phyloP scores from a whole-genome alignment of 768 basidiomycete genomes.

The Boletus barrowsii region DNA sequence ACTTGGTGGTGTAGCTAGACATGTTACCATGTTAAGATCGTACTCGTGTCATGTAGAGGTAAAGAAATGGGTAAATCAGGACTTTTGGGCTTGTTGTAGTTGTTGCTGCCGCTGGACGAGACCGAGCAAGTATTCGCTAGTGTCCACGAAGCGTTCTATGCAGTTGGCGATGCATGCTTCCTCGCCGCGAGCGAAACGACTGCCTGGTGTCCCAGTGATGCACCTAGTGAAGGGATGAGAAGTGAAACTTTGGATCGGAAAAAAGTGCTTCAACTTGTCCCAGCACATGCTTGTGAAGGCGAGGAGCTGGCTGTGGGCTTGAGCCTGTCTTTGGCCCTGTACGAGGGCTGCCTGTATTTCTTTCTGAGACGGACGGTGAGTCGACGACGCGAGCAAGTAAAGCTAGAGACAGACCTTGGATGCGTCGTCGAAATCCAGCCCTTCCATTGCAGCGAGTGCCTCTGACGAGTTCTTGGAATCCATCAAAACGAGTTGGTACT shows the following conservation, averaged over 20 bases:
- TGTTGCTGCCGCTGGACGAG: conserved; percentile 53
- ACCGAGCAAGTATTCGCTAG: conserved; percentile 77
- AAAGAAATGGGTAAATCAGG: background rate
- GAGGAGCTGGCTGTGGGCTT: conserved; percentile 72
- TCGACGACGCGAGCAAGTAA: conserved; percentile 1
- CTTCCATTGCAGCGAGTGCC: conserved; percentile 37
- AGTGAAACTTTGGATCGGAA: background rate
- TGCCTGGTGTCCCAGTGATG: conserved; percentile 73
- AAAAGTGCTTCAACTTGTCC: conserved; percentile 69
- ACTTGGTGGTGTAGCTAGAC: conserved; percentile 17
- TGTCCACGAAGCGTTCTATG: conserved; percentile 89
- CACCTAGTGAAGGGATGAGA: conserved; percentile 52
- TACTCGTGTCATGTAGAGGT: conserved; percentile 8
- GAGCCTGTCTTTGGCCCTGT: conserved; percentile 76
- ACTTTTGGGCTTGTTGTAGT: conserved; percentile 37
- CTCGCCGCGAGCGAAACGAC: conserved; percentile 75
- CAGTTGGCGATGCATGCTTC: conserved; percentile 84
- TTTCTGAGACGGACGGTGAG: conserved; percentile 47
- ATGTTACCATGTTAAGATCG: background rate
- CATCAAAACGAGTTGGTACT: conserved; percentile 5
- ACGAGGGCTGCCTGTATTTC: conserved; percentile 80
- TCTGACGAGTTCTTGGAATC: conserved; percentile 26
- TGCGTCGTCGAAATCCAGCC: conserved; percentile 61
- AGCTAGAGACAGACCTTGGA: conserved; percentile 53
- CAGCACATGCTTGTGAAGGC: conserved; percentile 82